A percentile compares a stretch with the other conserved stretches of the same genome.
phyloP scores from a whole-genome alignment of 495 filamentous ascomycete species.

The Delitschia confertaspora region DNA sequence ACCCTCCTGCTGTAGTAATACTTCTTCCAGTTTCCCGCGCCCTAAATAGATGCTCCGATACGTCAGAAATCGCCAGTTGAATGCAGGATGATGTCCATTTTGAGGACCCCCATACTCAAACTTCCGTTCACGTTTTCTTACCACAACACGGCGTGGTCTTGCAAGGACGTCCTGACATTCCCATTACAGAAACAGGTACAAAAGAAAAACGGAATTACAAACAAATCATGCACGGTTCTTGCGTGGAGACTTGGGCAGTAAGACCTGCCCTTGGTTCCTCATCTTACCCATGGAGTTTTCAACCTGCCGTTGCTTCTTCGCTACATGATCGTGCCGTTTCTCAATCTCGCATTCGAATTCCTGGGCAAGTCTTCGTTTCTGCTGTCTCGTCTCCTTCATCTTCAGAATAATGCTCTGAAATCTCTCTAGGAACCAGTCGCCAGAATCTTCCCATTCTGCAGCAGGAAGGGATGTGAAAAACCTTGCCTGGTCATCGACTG shows the following conservation, averaged over 20 bases:
- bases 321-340: constrained; percentile 44
- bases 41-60: no score
- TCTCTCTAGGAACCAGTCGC: constrained; percentile 67
- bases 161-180: no score
- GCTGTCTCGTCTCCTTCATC: constrained; percentile 54
- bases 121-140: no score
- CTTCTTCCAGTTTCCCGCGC: no score
- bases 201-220: no score
- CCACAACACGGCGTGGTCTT: no score
- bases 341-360: constrained; percentile 63
- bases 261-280: constrained; percentile 41
- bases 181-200: no score
- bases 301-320: constrained; percentile 45
- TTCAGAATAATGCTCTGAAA: constrained; percentile 55
- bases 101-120: no score
- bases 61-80: no score
- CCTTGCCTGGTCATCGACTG: constrained; percentile 42
- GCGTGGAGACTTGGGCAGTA: constrained; percentile 30
- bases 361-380: constrained; percentile 54
- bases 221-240: no score
- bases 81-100: no score
- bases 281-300: constrained; percentile 48
- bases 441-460: constrained; percentile 72
- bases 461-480: constrained; percentile 59
- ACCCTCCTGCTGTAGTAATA: no score